Percentiles rank a stretch among this genome's conserved stretches.
phyloP scores from a whole-genome alignment of 2,329 filamentous ascomycete genomes.

The Fusarium sp. region DNA sequence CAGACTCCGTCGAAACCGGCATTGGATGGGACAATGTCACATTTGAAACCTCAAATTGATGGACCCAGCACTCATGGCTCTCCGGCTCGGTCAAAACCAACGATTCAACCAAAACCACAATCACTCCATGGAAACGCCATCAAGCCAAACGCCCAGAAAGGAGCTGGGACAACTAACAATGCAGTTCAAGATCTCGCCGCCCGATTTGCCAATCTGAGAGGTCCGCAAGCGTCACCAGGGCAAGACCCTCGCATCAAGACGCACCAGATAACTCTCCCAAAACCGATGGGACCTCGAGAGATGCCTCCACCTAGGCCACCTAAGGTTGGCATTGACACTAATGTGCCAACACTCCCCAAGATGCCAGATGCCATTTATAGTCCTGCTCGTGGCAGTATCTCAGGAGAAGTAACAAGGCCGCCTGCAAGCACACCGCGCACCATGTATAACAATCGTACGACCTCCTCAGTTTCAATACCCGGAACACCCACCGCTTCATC shows the following conservation, averaged over 20 bases:
- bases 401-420: slow-evolving; percentile 74
- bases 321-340: slow-evolving; percentile 65
- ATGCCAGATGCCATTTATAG: slow-evolving; percentile 83
- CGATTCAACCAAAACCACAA: slow-evolving; percentile 77
- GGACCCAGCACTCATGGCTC: slow-evolving; percentile 37
- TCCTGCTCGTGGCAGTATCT: slow-evolving; percentile 80
- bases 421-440: slow-evolving; percentile 76
- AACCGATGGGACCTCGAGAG: slow-evolving; percentile 64
- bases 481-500: slow-evolving; percentile 50
- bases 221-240: slow-evolving; percentile 57
- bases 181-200: slow-evolving; percentile 66
- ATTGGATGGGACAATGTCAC: slow-evolving; percentile 27
- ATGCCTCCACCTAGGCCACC: slow-evolving; percentile 66
- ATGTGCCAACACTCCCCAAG: slow-evolving; percentile 75
- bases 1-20: slow-evolving; percentile 39
- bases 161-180: slow-evolving; percentile 49
- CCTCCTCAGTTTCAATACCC: slow-evolving; percentile 63
- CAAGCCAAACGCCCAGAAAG: slow-evolving; percentile 51
- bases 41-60: slow-evolving; percentile 33
- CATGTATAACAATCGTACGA: slow-evolving; percentile 73
- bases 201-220: slow-evolving; percentile 71
- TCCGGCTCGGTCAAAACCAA: slow-evolving; percentile 59
- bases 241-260: slow-evolving; percentile 70
- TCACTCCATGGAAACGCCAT: slow-evolving; percentile 73
- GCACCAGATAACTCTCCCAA: slow-evolving; percentile 60